Conservation (phyloP, 2,329 filamentous ascomycete genomes). For the Lachnellula cervina region DNA sequence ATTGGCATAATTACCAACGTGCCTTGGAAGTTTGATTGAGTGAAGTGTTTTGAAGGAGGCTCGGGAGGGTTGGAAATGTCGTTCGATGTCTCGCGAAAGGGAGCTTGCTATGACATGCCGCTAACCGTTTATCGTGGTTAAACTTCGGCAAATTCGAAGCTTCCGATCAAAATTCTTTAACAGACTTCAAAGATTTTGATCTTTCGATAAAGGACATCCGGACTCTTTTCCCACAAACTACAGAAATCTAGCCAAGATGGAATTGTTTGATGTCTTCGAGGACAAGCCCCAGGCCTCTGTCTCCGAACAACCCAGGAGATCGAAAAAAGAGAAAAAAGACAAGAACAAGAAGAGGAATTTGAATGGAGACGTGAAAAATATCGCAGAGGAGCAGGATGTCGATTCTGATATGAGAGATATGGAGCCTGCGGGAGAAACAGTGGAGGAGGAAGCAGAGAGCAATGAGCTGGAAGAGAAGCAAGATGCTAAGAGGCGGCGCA, state of each 20-base stretch:
- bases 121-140: background rate
- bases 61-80: conserved; percentile 5
- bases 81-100: conserved; percentile 17
- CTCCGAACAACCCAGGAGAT: conserved; percentile 29
- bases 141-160: conserved; percentile 1
- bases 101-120: conserved; percentile 6
- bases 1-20: conserved; percentile 31
- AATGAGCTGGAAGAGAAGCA: conserved; percentile 42
- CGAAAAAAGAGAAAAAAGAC: conserved; percentile 47
- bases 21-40: conserved; percentile 23
- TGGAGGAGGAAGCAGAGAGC: conserved; percentile 35
- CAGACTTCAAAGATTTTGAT: background rate
- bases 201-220: background rate
- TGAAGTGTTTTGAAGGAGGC: conserved; percentile 10
- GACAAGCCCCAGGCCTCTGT: conserved; percentile 50
- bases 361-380: conserved; percentile 68
- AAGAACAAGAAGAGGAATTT: conserved; percentile 82
- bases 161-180: background rate
- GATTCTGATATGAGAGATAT: conserved; percentile 56
- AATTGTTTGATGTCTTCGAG: conserved; percentile 79
- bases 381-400: conserved; percentile 53
- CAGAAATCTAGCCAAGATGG: conserved; percentile 44
- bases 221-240: background rate
- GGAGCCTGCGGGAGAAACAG: conserved; percentile 16
- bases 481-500: conserved; percentile 58